These are phyloP conservation scores for Inga oerstediana DNA, from an alignment of 306 rosid species.

Conservation along the genomic window DNA sequence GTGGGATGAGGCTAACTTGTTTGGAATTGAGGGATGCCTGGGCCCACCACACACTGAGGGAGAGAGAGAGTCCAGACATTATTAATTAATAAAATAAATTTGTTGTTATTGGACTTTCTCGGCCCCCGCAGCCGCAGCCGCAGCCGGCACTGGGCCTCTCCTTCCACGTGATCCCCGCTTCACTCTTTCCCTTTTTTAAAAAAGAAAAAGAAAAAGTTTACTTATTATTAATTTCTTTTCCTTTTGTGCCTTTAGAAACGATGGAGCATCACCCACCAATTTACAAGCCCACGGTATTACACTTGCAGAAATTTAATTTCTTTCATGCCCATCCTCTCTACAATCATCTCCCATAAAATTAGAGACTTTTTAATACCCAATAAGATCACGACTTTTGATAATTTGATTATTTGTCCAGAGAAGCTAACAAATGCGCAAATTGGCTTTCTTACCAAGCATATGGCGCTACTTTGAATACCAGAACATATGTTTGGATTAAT, in stretches of 20 bases:
- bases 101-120: not conserved
- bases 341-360: too few relatives aligned
- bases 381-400: too few relatives aligned
- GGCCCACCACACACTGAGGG: not conserved
- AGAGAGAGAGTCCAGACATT: not conserved
- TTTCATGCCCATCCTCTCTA: too few relatives aligned
- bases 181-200: not conserved
- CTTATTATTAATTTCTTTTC: not conserved
- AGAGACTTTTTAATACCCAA: too few relatives aligned
- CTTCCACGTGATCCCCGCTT: not conserved
- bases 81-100: not conserved
- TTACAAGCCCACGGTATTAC: not conserved
- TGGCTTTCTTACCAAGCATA: too few relatives aligned
- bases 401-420: too few relatives aligned
- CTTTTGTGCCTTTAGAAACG: not conserved
- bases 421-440: too few relatives aligned
- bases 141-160: not conserved
- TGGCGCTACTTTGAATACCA: too few relatives aligned
- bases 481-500: too few relatives aligned
- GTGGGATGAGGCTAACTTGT: not conserved
- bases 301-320: too few relatives aligned
- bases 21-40: not conserved
- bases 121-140: constrained; percentile 13
- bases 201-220: too few relatives aligned
- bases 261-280: not conserved